Evolutionary conservation across 2,329 filamentous ascomycete genomes (phyloP), one percentile per base, ranked within the genome.

Genomic region (Microcyclospora pomicola): DNA sequence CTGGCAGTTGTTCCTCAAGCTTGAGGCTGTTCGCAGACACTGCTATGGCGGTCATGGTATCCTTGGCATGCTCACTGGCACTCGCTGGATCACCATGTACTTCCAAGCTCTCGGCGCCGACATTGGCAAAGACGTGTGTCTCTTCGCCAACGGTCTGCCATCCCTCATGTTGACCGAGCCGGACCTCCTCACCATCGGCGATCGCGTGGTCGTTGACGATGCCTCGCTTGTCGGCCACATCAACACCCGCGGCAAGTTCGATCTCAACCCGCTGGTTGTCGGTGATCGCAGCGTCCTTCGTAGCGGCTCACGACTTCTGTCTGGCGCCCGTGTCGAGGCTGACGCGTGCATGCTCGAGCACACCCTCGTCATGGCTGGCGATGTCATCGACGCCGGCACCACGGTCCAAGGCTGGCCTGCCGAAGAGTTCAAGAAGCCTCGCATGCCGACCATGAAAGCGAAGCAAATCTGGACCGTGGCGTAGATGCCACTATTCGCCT

Each of bases 361-460:
- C 44, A 75, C 71, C 0, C 59, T 75, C 3, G 61, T 75, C 31
- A 69, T 75, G 63, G 65, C 66, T 2, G 72, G 71, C 4, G 71
- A 75, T 49, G 58, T 69, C 31, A 69, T 73, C 0, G 69, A 69
- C 35, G 62, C 64, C 38, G 63, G 61, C 0, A 55, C 51, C 38
- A 69, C 68, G 2, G 66, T 69, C 56, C 71, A 75, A 50, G 71
- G 72, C 1, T 74, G 71, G 70, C 70, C 71, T 2, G 67, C 63
- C 1, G 63, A 65, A 37, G 54, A 58, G 37, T 67, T 63, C 42
- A 49, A 45, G 14, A 56, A 51, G 19, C 41, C 37, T 14, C 38
- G 52, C 35, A 51, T 54, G 44, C 51, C 53, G 9, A 54, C 45
- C 10, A 34, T 54, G 41, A 46, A 49, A 41, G 33, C 13, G 13